These are phyloP conservation scores for Euphrasia confusa DNA, from an alignment of 257 asterid genomes.

Conservation along the genomic window DNA sequence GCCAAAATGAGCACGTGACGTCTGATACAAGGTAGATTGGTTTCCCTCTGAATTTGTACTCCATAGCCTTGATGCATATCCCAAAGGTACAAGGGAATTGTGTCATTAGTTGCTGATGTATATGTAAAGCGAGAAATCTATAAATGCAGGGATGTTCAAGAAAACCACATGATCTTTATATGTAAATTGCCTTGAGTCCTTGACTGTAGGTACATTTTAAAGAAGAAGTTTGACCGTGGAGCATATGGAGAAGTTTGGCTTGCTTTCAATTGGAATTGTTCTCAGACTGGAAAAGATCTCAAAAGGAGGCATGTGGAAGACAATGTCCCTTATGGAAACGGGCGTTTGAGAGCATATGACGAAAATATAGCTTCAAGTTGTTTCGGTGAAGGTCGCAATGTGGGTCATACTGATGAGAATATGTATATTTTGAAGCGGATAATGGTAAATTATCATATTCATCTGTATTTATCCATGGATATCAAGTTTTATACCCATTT, in stretches of 20 bases:
- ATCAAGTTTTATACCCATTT: neutral
- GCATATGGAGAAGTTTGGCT: conserved; percentile 99
- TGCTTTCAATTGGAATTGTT: conserved; percentile 91
- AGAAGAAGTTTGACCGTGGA: conserved; percentile 95
- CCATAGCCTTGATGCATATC: conserved; percentile 5
- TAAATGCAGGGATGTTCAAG: conserved; percentile 8
- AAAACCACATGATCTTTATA: neutral
- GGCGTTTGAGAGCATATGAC: conserved; percentile 34
- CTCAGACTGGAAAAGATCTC: conserved; percentile 45
- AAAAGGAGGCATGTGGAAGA: conserved; percentile 33
- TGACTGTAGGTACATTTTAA: conserved; percentile 64
- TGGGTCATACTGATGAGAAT: conserved; percentile 40
- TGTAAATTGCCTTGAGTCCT: conserved; percentile 11
- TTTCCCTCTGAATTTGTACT: conserved; percentile 14
- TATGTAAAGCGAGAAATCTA: conserved; percentile 10
- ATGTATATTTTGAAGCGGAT: conserved; percentile 92
- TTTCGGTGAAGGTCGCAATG: conserved; percentile 40
- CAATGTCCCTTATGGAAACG: conserved; percentile 27
- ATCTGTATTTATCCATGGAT: neutral
- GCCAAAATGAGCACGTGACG: conserved; percentile 53
- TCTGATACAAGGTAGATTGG: conserved; percentile 60
- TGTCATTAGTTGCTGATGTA: conserved; percentile 6
- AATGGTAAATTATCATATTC: conserved; percentile 52
- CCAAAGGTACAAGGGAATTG: conserved; percentile 17
- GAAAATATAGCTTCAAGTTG: conserved; percentile 30